Evolutionary conservation across 768 basidiomycete species (phyloP).

Genomic region (Auriculariales sp.): DNA sequence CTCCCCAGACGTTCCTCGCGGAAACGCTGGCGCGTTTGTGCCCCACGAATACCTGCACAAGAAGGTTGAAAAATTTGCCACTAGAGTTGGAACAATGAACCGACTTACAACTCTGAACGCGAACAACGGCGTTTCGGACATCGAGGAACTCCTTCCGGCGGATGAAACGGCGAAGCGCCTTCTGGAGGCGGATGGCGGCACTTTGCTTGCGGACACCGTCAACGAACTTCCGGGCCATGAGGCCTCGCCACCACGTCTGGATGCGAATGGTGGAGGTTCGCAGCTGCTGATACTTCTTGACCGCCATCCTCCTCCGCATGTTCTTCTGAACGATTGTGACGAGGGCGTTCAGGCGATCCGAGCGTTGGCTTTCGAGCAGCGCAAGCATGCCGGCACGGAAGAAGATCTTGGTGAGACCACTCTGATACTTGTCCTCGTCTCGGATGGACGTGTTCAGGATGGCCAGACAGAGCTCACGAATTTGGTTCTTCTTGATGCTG

Average conservation of each 20-base stretch:
- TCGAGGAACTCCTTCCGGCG: slow-evolving; percentile 59
- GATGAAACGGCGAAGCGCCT: slow-evolving; percentile 50
- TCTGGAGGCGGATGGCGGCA: slow-evolving; percentile 67
- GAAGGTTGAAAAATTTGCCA: neutral
- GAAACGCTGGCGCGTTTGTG: slow-evolving; percentile 48
- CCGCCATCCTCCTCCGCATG: slow-evolving; percentile 73
- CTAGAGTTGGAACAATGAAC: neutral
- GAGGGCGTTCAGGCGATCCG: slow-evolving; percentile 75
- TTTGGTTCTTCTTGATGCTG: slow-evolving; percentile 69
- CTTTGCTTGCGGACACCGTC: slow-evolving; percentile 55
- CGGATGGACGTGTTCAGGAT: slow-evolving; percentile 80
- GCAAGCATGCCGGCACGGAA: slow-evolving; percentile 99
- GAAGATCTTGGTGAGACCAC: slow-evolving; percentile 95
- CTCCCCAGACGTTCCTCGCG: slow-evolving; percentile 35
- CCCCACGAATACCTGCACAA: slow-evolving; percentile 54
- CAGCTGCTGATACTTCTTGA: slow-evolving; percentile 61
- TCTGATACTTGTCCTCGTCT: slow-evolving; percentile 93
- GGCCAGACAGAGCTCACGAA: slow-evolving; percentile 63
- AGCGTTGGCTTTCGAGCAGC: slow-evolving; percentile 79
- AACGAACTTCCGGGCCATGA: slow-evolving; percentile 58
- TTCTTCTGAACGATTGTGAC: slow-evolving; percentile 98
- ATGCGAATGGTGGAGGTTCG: slow-evolving; percentile 67
- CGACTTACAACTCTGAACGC: slow-evolving; percentile 75
- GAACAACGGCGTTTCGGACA: slow-evolving; percentile 43
- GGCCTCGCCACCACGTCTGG: slow-evolving; percentile 92